Evolutionary conservation across 2,329 filamentous ascomycete genomes (phyloP).

Genomic region (Nigrograna mackinnonii): DNA sequence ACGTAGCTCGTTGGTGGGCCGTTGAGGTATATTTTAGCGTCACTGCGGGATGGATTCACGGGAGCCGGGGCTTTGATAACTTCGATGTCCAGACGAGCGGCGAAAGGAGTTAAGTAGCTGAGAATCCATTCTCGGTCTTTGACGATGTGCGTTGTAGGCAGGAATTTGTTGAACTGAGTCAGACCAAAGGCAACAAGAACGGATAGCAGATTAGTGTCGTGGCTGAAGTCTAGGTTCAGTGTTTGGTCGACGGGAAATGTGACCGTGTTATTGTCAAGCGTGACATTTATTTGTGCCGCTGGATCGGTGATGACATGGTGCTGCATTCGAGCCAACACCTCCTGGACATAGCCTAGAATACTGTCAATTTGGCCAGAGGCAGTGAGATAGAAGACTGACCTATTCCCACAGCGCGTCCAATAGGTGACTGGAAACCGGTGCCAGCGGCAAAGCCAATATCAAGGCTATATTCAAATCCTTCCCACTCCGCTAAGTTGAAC

Average conservation of each 20-base stretch:
- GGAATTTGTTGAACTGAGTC: constrained; percentile 65
- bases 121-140: constrained; percentile 65
- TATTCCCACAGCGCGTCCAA: constrained; percentile 72
- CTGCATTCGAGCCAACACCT: constrained; percentile 70
- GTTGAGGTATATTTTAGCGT: constrained; percentile 47
- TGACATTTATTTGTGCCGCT: constrained; percentile 61
- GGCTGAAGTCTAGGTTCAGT: constrained; percentile 77
- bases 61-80: constrained; percentile 70
- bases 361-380: neutral
- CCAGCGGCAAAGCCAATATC: constrained; percentile 68
- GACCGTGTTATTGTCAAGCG: constrained; percentile 66
- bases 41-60: constrained; percentile 40
- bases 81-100: constrained; percentile 73
- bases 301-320: constrained; percentile 59
- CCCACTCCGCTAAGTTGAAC: constrained; percentile 77
- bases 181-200: constrained; percentile 75
- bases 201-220: constrained; percentile 74
- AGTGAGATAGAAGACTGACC: constrained; percentile 53
- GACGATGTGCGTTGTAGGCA: constrained; percentile 60
- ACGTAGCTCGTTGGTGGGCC: constrained; percentile 68
- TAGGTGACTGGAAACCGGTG: constrained; percentile 66
- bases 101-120: constrained; percentile 72
- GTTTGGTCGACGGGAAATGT: constrained; percentile 76
- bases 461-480: constrained; percentile 70
- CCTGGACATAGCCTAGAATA: constrained; percentile 58